Evolutionary conservation across 192 early-diverging fungal genomes (phyloP).

Genomic region (Rhizoclosmatium globosum): DNA sequence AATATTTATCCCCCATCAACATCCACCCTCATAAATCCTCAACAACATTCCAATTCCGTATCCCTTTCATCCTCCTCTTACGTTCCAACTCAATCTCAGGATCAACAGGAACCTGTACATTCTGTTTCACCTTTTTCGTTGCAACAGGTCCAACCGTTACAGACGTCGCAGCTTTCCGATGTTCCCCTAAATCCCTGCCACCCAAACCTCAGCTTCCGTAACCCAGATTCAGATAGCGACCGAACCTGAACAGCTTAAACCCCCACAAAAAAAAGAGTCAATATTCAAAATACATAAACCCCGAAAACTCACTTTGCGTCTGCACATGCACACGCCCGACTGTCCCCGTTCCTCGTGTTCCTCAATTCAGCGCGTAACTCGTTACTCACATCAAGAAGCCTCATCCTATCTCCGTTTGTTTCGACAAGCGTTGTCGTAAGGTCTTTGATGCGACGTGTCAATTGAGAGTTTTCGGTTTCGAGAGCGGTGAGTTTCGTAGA

Average conservation of each 20-base stretch:
- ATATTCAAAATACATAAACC: background rate
- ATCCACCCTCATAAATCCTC: conserved; percentile 8
- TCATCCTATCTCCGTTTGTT: conserved; percentile 20
- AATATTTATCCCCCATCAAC: no score
- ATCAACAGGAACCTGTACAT: background rate
- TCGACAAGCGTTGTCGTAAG: conserved; percentile 13
- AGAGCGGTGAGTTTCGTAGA: background rate
- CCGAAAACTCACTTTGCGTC: conserved; percentile 16
- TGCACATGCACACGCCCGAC: background rate
- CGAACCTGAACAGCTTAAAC: background rate
- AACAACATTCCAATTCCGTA: conserved; percentile 57
- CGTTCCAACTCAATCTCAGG: conserved; percentile 20
- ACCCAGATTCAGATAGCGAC: background rate
- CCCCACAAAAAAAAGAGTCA: background rate
- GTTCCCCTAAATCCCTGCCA: background rate
- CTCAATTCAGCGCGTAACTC: conserved; percentile 40
- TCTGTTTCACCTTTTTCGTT: background rate
- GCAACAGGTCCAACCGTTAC: background rate
- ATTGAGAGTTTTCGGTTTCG: conserved; percentile 25
- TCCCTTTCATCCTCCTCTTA: conserved; percentile 36
- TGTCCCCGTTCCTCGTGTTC: background rate
- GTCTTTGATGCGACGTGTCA: conserved; percentile 1
- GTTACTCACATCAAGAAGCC: conserved; percentile 49
- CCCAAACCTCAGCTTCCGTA: background rate
- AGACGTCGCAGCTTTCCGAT: background rate